phyloP scores from a whole-genome alignment of 1,139 yeast species.

The Suhomyces choctaworum region DNA sequence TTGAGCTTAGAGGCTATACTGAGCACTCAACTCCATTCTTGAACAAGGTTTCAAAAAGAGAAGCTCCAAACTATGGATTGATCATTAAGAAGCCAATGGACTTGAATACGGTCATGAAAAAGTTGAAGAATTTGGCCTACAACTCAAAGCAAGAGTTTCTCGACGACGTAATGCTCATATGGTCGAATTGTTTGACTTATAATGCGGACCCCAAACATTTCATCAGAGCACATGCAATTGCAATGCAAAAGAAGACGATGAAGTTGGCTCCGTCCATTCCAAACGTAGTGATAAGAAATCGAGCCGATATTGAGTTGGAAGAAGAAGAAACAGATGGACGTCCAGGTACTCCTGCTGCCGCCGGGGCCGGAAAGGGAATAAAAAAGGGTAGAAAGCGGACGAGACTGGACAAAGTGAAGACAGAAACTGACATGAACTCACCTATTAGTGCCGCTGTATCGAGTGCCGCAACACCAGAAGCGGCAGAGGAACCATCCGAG shows the following conservation, averaged over 20 bases:
- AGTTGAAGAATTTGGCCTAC: conserved; percentile 77
- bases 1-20: conserved; percentile 86
- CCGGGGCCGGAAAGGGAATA: conserved; percentile 32
- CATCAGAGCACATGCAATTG: conserved; percentile 85
- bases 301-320: conserved; percentile 87
- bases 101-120: conserved; percentile 88
- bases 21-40: conserved; percentile 96
- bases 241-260: conserved; percentile 89
- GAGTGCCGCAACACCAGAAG: conserved; percentile 17
- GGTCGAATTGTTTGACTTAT: conserved; percentile 91
- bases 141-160: conserved; percentile 85
- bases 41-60: conserved; percentile 92
- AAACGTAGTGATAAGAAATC: conserved; percentile 74
- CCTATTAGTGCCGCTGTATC: conserved; percentile 15
- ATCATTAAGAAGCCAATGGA: conserved; percentile 96
- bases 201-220: conserved; percentile 96
- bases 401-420: conserved; percentile 37
- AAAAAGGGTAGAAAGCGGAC: conserved; percentile 48
- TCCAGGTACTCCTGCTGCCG: conserved; percentile 31
- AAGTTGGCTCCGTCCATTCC: conserved; percentile 83
- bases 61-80: conserved; percentile 93
- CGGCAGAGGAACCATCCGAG: conserved; percentile 13
- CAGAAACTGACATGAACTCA: conserved; percentile 20
- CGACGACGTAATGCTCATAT: conserved; percentile 88
- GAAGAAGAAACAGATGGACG: conserved; percentile 41